Percentiles rank a stretch among this genome's conserved stretches.
phyloP scores from a whole-genome alignment of 768 basidiomycete genomes.

The Ramaria sp. region DNA sequence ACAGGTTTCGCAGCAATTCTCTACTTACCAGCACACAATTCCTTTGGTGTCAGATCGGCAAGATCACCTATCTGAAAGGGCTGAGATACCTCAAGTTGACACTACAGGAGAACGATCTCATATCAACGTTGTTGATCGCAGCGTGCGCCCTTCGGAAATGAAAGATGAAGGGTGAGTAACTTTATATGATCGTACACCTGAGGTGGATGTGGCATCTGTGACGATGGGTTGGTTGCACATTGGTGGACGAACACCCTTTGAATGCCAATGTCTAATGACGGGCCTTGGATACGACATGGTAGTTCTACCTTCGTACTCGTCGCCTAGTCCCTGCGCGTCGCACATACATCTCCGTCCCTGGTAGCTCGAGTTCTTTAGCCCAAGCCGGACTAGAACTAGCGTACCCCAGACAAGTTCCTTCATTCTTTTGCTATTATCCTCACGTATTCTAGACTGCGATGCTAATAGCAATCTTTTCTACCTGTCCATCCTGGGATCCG shows the following conservation, averaged over 20 bases:
- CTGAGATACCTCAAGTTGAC: conserved; percentile 1
- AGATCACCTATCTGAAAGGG: conserved; percentile 4
- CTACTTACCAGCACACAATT: conserved; percentile 64
- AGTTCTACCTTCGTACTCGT: conserved; percentile 34
- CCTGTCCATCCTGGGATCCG: conserved; percentile 20
- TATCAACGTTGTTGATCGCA: conserved; percentile 42
- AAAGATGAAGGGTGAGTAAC: conserved; percentile 95
- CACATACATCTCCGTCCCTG: conserved; percentile 49
- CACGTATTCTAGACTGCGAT: conserved; percentile 64
- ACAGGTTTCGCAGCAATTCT: conserved; percentile 56
- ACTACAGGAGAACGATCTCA: conserved; percentile 9
- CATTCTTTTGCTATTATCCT: conserved; percentile 48
- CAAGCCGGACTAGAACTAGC: conserved; percentile 62
- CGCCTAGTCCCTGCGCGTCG: conserved; percentile 22
- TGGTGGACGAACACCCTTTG: background rate
- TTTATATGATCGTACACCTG: background rate
- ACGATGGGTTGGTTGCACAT: background rate
- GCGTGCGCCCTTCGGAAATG: conserved; percentile 80
- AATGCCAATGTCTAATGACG: background rate
- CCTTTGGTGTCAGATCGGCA: conserved; percentile 33
- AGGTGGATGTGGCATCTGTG: background rate
- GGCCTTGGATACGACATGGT: conserved; percentile 20
- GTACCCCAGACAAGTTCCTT: conserved; percentile 60
- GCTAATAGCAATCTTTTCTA: conserved; percentile 65
- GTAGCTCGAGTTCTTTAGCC: conserved; percentile 43